These are phyloP conservation scores for Ceratobasidium sp. DNA, from an alignment of 1,284 basidiomycete genomes.

Conservation along the genomic window DNA sequence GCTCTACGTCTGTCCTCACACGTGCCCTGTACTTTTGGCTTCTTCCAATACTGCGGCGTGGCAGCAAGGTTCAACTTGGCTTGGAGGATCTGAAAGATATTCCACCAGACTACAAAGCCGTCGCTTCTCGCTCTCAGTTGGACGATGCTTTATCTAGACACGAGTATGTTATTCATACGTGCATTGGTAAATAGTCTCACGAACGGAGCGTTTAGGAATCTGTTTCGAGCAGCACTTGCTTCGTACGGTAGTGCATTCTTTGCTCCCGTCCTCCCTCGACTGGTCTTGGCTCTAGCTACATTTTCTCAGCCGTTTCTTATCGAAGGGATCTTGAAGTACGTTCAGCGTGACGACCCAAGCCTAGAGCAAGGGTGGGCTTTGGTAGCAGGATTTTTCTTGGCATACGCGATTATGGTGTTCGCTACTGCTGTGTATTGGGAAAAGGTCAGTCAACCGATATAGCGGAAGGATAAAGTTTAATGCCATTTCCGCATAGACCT, in stretches of 20 bases:
- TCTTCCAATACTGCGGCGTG: not conserved
- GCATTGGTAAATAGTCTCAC: not conserved
- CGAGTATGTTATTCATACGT: not conserved
- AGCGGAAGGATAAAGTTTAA: not conserved
- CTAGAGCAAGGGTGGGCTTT: slow-evolving; percentile 8
- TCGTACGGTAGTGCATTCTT: not conserved
- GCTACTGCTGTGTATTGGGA: slow-evolving; percentile 26
- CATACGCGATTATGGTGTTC: slow-evolving; percentile 4
- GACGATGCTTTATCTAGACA: not conserved
- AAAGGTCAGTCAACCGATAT: not conserved
- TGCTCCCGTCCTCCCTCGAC: not conserved
- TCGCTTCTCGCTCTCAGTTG: not conserved
- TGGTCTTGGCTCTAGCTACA: not conserved
- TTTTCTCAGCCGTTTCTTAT: slow-evolving; percentile 11
- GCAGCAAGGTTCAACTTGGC: not conserved
- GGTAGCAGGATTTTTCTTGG: not conserved
- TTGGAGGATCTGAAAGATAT: slow-evolving; percentile 7
- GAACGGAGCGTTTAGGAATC: not conserved
- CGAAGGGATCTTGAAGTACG: not conserved
- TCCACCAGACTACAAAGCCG: slow-evolving; percentile 3
- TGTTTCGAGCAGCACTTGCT: not conserved
- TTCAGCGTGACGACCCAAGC: not conserved
- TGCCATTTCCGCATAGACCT: not conserved
- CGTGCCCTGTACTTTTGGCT: slow-evolving; percentile 9
- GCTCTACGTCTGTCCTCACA: not conserved